Conservation (phyloP, 345 rosid species). For the Brassica carinata region DNA sequence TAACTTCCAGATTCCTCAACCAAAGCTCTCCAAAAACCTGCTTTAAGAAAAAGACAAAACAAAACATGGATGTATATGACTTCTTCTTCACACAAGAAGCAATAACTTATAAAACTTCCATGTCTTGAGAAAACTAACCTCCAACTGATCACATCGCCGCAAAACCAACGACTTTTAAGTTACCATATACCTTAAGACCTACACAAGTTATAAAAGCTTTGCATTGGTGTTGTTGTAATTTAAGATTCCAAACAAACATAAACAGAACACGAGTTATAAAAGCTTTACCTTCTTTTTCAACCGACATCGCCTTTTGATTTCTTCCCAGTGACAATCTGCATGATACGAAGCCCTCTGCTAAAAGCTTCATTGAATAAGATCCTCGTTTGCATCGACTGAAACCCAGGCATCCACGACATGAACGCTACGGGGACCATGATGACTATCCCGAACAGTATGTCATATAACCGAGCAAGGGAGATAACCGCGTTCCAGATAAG, state of each 20-base stretch:
- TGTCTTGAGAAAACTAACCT: slow-evolving; percentile 24
- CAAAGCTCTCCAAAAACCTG: slow-evolving; percentile 30
- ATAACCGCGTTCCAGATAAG: slow-evolving; percentile 75
- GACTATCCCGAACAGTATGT: slow-evolving; percentile 72
- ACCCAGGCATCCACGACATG: slow-evolving; percentile 90
- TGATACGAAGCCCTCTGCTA: slow-evolving; percentile 90
- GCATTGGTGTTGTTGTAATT: slow-evolving; percentile 8
- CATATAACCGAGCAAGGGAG: slow-evolving; percentile 81
- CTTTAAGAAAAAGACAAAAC: neutral
- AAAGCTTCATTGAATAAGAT: slow-evolving; percentile 86
- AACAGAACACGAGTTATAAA: too few relatives aligned
- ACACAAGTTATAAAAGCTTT: slow-evolving; percentile 14
- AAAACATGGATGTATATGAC: neutral
- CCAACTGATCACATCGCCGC: slow-evolving; percentile 13
- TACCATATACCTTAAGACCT: slow-evolving; percentile 32
- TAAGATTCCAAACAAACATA: slow-evolving; percentile 3
- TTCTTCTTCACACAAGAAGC: neutral
- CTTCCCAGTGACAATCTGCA: slow-evolving; percentile 72
- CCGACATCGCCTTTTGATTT: slow-evolving; percentile 49
- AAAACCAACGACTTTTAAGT: slow-evolving; percentile 10
- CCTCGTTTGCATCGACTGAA: slow-evolving; percentile 88
- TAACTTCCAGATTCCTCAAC: slow-evolving; percentile 5
- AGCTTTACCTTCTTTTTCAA: slow-evolving; percentile 18
- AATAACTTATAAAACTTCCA: neutral
- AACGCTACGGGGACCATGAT: slow-evolving; percentile 79